phyloP scores from a whole-genome alignment of 2,329 filamentous ascomycete species.

The Plectosphaerella cucumerina region DNA sequence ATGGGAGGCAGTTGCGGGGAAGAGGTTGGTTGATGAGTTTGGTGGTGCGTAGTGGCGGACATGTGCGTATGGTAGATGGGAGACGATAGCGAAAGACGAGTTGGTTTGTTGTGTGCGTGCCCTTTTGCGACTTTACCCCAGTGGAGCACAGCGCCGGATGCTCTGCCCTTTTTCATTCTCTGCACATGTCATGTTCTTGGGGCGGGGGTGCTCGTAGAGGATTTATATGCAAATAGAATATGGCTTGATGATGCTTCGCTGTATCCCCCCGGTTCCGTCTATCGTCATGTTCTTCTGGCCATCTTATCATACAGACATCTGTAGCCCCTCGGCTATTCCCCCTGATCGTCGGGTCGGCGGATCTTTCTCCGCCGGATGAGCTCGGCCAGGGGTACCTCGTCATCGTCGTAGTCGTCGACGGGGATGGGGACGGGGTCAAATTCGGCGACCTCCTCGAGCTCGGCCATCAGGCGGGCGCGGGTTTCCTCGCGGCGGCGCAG shows the following conservation, averaged over 20 bases:
- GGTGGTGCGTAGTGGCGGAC: neutral
- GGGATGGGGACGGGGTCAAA: conserved; percentile 32
- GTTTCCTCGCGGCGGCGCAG: conserved; percentile 26
- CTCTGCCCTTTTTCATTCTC: conserved; percentile 3
- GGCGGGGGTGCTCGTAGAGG: neutral
- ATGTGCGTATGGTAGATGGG: conserved; percentile 7
- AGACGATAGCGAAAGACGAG: conserved; percentile 2
- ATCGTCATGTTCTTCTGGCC: neutral
- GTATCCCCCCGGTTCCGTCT: neutral
- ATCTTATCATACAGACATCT: neutral
- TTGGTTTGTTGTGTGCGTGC: conserved; percentile 8
- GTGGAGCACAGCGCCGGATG: conserved; percentile 1
- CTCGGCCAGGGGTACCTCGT: conserved; percentile 67
- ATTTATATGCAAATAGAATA: no score
- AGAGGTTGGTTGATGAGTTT: neutral
- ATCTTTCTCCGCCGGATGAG: conserved; percentile 54
- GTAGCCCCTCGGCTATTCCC: conserved; percentile 18
- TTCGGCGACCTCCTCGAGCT: conserved; percentile 50
- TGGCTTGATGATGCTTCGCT: no score
- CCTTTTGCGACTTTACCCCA: neutral
- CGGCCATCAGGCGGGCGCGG: conserved; percentile 37
- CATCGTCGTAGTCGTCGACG: conserved; percentile 28
- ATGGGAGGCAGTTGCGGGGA: conserved; percentile 3
- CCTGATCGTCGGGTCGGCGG: conserved; percentile 21
- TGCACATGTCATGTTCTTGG: neutral